A percentile compares a stretch with the other conserved stretches of the same genome.
phyloP scores from a whole-genome alignment of 1,139 yeast genomes.

The Nakaseomyces uthaithaninus region DNA sequence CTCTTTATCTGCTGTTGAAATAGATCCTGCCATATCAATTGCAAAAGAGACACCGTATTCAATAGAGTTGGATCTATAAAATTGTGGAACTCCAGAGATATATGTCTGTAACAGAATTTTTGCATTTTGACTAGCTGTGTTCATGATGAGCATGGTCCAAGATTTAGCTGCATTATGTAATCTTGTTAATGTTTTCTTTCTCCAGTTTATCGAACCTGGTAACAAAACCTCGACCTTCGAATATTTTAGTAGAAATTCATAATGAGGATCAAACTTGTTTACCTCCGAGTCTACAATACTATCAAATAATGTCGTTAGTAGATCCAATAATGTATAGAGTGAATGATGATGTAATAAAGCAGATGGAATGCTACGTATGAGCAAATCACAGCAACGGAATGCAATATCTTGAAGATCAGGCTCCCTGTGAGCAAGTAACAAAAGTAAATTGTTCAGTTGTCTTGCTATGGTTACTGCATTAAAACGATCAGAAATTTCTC shows the following conservation, averaged over 20 bases:
- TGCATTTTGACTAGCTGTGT: slow-evolving; percentile 59
- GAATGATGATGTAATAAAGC: slow-evolving; percentile 68
- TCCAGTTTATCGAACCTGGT: slow-evolving; percentile 74
- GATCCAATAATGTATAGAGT: slow-evolving; percentile 70
- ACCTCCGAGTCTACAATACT: slow-evolving; percentile 82
- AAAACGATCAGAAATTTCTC: slow-evolving; percentile 35
- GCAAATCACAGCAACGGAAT: slow-evolving; percentile 62
- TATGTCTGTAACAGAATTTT: slow-evolving; percentile 74
- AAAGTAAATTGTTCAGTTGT: slow-evolving; percentile 62
- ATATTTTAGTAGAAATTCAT: slow-evolving; percentile 55
- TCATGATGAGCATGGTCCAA: slow-evolving; percentile 56
- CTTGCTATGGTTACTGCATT: slow-evolving; percentile 55
- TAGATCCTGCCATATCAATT: slow-evolving; percentile 72
- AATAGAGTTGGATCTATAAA: slow-evolving; percentile 34
- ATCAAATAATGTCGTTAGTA: slow-evolving; percentile 67
- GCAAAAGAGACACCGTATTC: slow-evolving; percentile 87
- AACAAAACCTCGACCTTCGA: slow-evolving; percentile 54
- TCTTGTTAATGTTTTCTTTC: slow-evolving; percentile 56
- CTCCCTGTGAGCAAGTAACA: slow-evolving; percentile 71
- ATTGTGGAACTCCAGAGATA: slow-evolving; percentile 41
- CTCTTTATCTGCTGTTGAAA: slow-evolving; percentile 59
- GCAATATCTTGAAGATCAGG: slow-evolving; percentile 74
- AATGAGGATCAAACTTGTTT: slow-evolving; percentile 76
- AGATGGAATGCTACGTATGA: slow-evolving; percentile 68
- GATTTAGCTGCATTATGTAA: slow-evolving; percentile 51